phyloP scores from a whole-genome alignment of 345 rosid genomes.

The Aegle marmelos region DNA sequence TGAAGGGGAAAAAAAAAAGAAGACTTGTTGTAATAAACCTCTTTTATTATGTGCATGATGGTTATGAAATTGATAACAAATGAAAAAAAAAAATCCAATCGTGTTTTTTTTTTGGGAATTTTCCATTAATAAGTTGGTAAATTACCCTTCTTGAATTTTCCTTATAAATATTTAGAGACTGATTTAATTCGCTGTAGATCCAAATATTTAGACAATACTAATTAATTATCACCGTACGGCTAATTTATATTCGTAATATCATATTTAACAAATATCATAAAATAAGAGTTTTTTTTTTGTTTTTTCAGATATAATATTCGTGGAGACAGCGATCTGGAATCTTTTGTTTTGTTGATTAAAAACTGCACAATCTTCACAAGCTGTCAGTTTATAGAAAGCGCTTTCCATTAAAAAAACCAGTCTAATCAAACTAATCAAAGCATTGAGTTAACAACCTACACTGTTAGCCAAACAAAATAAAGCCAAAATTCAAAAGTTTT shows the following conservation, averaged over 20 bases:
- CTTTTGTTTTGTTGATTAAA: not conserved
- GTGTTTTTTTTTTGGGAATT: too few species aligned
- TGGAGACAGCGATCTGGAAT: not conserved
- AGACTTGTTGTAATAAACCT: not conserved
- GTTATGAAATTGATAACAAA: too few species aligned
- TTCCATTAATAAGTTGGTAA: too few species aligned
- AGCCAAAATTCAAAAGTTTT: slow-evolving; percentile 3
- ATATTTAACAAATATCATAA: not conserved
- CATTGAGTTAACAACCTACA: not conserved
- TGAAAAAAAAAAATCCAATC: too few species aligned
- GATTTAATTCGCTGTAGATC: too few species aligned
- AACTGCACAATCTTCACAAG: not conserved
- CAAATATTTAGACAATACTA: too few species aligned
- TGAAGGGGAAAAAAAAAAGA: not conserved
- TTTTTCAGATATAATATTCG: not conserved
- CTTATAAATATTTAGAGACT: too few species aligned
- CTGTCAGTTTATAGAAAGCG: not conserved
- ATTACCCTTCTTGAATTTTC: too few species aligned
- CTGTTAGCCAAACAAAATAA: not conserved
- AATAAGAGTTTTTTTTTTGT: too few species aligned
- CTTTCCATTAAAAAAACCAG: not conserved
- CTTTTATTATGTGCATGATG: too few species aligned
- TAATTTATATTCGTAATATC: too few species aligned
- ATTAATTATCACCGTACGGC: too few species aligned
- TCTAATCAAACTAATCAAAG: not conserved